Base-by-base conservation (phyloP, 352 stramenopile genomes). In the Lagenidium giganteum region DNA sequence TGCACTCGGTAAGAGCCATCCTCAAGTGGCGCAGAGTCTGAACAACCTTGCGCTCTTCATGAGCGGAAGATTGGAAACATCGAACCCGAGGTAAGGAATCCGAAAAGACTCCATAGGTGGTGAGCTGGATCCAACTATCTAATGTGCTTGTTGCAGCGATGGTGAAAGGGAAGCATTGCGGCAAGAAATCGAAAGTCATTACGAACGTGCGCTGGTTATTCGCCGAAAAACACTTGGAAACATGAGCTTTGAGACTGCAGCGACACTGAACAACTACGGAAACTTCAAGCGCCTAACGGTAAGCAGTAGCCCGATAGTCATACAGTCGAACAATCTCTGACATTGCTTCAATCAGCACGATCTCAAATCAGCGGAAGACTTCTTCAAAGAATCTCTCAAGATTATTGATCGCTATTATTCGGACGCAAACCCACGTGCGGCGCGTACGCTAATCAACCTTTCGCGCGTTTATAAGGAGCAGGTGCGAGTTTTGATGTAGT, bases 221-320 rank as follows among this genome's bases (percentile, higher is more conserved):
- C 75, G 78, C 37, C 63, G 72, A 4, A 71, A 54, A 3, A 73
- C 66, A 18, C 60, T 90, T 30, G 78, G 78, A 1, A 87, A 87
- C 18, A 72, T 75, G 31, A 90, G 73, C 43, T 83, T 85, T 17
- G 78, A 90, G 51, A 87, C 75, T 0, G 75, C 78, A 2, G 73
- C 78, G 5, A 90, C 75, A 8, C 52, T 90, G 3, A 90, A 87
- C 51, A 90, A 90, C 37, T 79, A 88, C 16, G 78, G 78, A 28
- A 88, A 86, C 47, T 76, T 88, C 43, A 87, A 87, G 51, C 70
- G 74, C 13, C 60, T 82, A 6, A 61, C 68, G 58, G 74, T 87
- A 49, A n/a, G 61, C 35, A n/a, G 14, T 21, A 13, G 8, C 0
- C 13, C 14, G 28, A 21, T 16, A 17, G n/a, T n/a, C n/a, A n/a